Conservation (phyloP, 495 filamentous ascomycete species). For the Penicillium diatomitis region DNA sequence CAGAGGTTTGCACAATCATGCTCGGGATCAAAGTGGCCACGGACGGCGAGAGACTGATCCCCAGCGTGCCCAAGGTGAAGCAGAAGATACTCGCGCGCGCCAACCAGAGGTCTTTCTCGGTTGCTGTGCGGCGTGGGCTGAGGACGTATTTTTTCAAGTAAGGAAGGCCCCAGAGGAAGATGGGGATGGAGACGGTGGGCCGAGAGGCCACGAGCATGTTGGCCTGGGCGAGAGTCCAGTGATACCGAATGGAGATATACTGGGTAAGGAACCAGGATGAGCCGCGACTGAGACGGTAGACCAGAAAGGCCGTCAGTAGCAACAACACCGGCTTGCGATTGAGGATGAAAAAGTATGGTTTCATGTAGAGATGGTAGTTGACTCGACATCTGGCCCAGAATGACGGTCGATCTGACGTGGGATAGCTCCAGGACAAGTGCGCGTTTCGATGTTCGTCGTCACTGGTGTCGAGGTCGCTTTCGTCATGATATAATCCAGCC, state of each 20-base stretch:
- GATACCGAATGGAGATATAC: slow-evolving; percentile 49
- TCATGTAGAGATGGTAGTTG: slow-evolving; percentile 19
- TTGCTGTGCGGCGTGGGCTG: slow-evolving; percentile 11
- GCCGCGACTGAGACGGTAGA: slow-evolving; percentile 43
- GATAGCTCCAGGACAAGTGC: slow-evolving; percentile 17
- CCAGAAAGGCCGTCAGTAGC: slow-evolving; percentile 41
- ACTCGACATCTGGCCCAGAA: slow-evolving; percentile 11
- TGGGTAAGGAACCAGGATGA: slow-evolving; percentile 44
- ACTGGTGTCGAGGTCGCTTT: slow-evolving; percentile 12
- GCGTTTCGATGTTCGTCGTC: slow-evolving; percentile 1
- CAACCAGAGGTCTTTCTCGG: slow-evolving; percentile 44
- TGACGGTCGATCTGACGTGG: slow-evolving; percentile 5
- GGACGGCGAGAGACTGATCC: slow-evolving; percentile 36
- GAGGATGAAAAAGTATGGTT: slow-evolving; percentile 36
- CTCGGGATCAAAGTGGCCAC: slow-evolving; percentile 33
- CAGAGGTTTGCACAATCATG: slow-evolving; percentile 39
- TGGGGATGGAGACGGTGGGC: slow-evolving; percentile 39
- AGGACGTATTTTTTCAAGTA: slow-evolving; percentile 14
- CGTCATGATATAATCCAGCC: slow-evolving; percentile 7
- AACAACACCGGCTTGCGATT: slow-evolving; percentile 35
- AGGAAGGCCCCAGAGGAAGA: slow-evolving; percentile 44
- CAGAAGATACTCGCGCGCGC: slow-evolving; percentile 39
- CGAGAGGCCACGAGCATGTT: slow-evolving; percentile 46
- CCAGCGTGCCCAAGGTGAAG: slow-evolving; percentile 35
- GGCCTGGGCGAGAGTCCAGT: slow-evolving; percentile 44